phyloP scores from a whole-genome alignment of 1,284 basidiomycete species.

The Leccinum fuscescens region DNA sequence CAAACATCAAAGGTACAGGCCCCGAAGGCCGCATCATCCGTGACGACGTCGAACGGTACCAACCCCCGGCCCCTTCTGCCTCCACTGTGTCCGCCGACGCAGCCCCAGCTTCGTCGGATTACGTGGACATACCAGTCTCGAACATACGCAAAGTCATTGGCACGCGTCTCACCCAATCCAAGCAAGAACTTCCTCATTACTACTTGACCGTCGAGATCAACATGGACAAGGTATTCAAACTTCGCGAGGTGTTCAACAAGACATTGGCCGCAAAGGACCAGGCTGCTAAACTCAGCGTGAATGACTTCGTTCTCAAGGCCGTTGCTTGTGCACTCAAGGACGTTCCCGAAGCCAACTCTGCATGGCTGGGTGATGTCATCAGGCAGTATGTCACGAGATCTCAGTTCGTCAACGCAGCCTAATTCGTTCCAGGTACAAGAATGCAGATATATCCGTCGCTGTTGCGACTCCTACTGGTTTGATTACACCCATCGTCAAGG shows the following conservation, averaged over 20 bases:
- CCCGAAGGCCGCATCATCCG: too few species aligned
- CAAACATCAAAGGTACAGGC: constrained; percentile 77
- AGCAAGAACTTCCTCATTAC: constrained; percentile 95
- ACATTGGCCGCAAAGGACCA: constrained; percentile 81
- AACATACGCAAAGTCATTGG: constrained; percentile 97
- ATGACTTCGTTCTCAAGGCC: constrained; percentile 98
- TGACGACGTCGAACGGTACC: constrained; percentile 43
- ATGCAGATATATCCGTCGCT: constrained; percentile 95
- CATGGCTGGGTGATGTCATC: constrained; percentile 96
- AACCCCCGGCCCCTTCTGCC: constrained; percentile 48
- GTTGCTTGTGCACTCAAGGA: constrained; percentile 87
- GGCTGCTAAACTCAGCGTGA: constrained; percentile 90
- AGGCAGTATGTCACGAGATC: constrained; percentile 67
- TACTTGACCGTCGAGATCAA: constrained; percentile 94
- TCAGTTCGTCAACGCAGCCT: not conserved
- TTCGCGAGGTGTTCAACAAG: constrained; percentile 96
- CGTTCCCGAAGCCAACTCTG: constrained; percentile 97
- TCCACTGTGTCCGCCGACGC: constrained; percentile 40
- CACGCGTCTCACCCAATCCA: constrained; percentile 86
- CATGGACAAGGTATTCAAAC: constrained; percentile 95
- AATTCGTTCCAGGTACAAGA: constrained; percentile 71
- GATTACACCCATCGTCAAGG: constrained; percentile 97
- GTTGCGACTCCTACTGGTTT: constrained; percentile 95
- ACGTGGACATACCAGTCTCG: constrained; percentile 87
- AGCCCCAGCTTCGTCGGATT: constrained; percentile 59